Evolutionary conservation across 2,329 filamentous ascomycete genomes (phyloP).

Genomic region (Polychaeton citri): DNA sequence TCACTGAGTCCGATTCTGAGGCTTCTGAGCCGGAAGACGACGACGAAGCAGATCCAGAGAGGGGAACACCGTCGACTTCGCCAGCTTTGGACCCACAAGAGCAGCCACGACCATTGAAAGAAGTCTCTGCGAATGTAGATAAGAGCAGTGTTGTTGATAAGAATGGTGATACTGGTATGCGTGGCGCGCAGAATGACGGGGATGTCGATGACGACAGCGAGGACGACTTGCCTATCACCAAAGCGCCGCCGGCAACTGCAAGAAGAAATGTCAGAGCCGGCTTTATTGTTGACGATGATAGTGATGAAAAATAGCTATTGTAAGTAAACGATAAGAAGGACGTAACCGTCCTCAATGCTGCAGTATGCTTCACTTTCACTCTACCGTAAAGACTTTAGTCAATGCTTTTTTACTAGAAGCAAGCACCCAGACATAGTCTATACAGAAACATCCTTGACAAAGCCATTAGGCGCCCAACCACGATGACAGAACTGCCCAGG

Average conservation of each 20-base stretch:
- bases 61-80: constrained; percentile 11
- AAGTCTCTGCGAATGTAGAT: not conserved
- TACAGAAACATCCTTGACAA: too few relatives aligned
- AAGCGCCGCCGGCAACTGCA: constrained; percentile 10
- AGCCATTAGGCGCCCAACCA: too few relatives aligned
- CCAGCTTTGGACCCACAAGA: not conserved
- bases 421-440: too few relatives aligned
- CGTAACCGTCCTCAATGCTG: too few relatives aligned
- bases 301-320: constrained; percentile 8
- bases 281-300: constrained; percentile 32
- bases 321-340: too few relatives aligned
- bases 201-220: constrained; percentile 28
- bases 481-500: too few relatives aligned
- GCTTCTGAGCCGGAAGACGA: constrained; percentile 1
- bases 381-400: too few relatives aligned
- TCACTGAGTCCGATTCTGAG: not conserved
- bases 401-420: too few relatives aligned
- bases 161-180: constrained; percentile 1
- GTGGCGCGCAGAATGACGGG: constrained; percentile 6
- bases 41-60: constrained; percentile 3
- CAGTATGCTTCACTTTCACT: too few relatives aligned
- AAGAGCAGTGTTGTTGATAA: not conserved
- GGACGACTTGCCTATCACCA: constrained; percentile 21
- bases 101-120: not conserved
- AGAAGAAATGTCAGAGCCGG: constrained; percentile 27